Conservation (phyloP, 352 stramenopile genomes). For the Phytophthora sojae region DNA sequence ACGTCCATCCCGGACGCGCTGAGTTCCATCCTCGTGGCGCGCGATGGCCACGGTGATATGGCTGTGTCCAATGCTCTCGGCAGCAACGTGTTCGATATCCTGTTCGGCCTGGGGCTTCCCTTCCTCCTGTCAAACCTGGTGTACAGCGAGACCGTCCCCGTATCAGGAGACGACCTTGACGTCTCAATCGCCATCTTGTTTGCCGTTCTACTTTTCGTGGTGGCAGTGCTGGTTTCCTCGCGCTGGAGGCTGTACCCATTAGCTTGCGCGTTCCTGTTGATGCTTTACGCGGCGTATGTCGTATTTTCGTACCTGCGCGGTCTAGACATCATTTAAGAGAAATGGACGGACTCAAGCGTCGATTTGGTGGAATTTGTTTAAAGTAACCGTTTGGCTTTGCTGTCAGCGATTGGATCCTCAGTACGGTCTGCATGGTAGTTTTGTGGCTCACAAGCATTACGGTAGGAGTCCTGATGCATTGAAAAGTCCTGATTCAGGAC, state of each 20-base stretch:
- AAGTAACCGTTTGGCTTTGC: too few relatives aligned
- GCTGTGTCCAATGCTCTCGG: slow-evolving; percentile 86
- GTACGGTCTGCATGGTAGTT: too few relatives aligned
- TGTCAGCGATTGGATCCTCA: too few relatives aligned
- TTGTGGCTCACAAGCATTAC: too few relatives aligned
- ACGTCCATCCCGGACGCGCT: slow-evolving; percentile 85
- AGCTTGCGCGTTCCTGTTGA: slow-evolving; percentile 50
- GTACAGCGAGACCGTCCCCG: slow-evolving; percentile 57
- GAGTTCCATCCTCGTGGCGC: slow-evolving; percentile 81
- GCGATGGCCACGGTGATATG: slow-evolving; percentile 83
- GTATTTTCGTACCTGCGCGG: slow-evolving; percentile 64
- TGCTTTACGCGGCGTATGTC: slow-evolving; percentile 67
- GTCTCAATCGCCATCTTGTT: slow-evolving; percentile 76
- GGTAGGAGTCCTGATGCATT: too few relatives aligned
- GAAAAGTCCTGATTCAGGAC: too few relatives aligned
- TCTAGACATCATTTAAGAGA: slow-evolving; percentile 52
- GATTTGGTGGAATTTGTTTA: too few relatives aligned
- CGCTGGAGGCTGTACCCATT: slow-evolving; percentile 60
- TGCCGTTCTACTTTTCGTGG: slow-evolving; percentile 62
- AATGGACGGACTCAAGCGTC: too few relatives aligned
- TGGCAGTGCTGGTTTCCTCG: slow-evolving; percentile 55
- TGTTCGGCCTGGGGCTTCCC: slow-evolving; percentile 75
- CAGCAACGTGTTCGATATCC: slow-evolving; percentile 89
- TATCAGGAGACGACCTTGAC: slow-evolving; percentile 62
- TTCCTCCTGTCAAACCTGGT: slow-evolving; percentile 86